Evolutionary conservation across 2,329 filamentous ascomycete genomes (phyloP).

Genomic region (Penicillium sp.): DNA sequence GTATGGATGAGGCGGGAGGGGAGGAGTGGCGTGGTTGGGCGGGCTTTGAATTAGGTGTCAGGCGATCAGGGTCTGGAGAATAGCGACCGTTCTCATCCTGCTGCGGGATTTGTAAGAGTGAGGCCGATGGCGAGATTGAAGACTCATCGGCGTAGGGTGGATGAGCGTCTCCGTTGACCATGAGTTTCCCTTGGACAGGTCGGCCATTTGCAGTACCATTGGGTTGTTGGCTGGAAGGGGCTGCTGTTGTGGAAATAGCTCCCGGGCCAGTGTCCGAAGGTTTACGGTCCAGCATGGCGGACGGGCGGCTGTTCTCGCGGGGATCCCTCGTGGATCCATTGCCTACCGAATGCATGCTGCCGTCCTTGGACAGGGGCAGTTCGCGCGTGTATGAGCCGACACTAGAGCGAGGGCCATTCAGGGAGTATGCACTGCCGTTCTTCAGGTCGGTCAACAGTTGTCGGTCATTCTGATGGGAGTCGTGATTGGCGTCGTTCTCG

Average conservation of each 20-base stretch:
- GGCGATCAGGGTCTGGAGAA: conserved; percentile 33
- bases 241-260: conserved; percentile 27
- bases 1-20: conserved; percentile 55
- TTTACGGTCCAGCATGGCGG: conserved; percentile 32
- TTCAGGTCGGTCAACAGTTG: conserved; percentile 40
- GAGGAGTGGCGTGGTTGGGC: conserved; percentile 42
- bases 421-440: conserved; percentile 59
- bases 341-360: conserved; percentile 51
- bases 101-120: conserved; percentile 36
- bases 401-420: conserved; percentile 57
- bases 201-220: conserved; percentile 29
- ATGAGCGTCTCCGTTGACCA: conserved; percentile 35
- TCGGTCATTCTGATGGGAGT: conserved; percentile 41
- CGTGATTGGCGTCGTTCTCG: conserved; percentile 41
- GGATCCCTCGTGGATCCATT: conserved; percentile 37
- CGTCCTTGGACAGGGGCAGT: conserved; percentile 42
- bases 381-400: conserved; percentile 46
- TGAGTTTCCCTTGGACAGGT: conserved; percentile 26
- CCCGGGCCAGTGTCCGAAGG: conserved; percentile 31
- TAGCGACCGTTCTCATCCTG: conserved; percentile 34
- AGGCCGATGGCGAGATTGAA: conserved; percentile 29
- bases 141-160: conserved; percentile 35
- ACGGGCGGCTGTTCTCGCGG: conserved; percentile 31
- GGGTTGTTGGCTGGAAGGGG: conserved; percentile 27
- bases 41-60: conserved; percentile 29